A percentile compares a stretch with the other conserved stretches of the same genome.
Conservation (phyloP, 2,329 filamentous ascomycete species). For the Hypoxylon sp. region DNA sequence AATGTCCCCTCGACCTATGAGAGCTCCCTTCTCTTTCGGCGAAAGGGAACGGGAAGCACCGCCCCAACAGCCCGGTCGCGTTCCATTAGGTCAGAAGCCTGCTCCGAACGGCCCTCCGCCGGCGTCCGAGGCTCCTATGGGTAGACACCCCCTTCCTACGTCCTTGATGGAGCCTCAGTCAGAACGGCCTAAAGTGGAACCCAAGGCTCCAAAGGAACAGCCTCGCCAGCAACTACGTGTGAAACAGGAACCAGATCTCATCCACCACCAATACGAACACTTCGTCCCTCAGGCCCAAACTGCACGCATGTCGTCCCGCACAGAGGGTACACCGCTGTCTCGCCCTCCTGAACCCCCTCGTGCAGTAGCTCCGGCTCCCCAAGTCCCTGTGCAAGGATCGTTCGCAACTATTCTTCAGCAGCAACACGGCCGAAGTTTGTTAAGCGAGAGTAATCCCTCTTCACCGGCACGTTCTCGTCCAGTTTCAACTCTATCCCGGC, state of each 20-base stretch:
- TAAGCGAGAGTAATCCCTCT: slow-evolving; percentile 58
- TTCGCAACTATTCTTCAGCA: slow-evolving; percentile 56
- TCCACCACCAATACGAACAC: slow-evolving; percentile 60
- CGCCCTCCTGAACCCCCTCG: slow-evolving; percentile 60
- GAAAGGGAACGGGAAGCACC: slow-evolving; percentile 57
- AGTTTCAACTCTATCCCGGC: slow-evolving; percentile 50
- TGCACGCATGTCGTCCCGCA: slow-evolving; percentile 55
- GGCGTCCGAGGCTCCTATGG: slow-evolving; percentile 46
- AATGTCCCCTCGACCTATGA: slow-evolving; percentile 62
- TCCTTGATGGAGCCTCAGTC: slow-evolving; percentile 49
- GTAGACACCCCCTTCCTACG: slow-evolving; percentile 50
- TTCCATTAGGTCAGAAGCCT: slow-evolving; percentile 49
- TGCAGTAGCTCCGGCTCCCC: slow-evolving; percentile 52
- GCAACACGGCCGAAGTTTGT: slow-evolving; percentile 57
- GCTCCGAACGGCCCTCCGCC: slow-evolving; percentile 46
- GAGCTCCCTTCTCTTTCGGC: slow-evolving; percentile 62
- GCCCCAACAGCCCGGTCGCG: slow-evolving; percentile 50
- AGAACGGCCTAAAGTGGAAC: slow-evolving; percentile 52
- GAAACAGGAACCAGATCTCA: slow-evolving; percentile 65
- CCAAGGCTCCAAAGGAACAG: slow-evolving; percentile 51
- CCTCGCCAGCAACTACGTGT: slow-evolving; percentile 54
- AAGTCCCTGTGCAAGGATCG: slow-evolving; percentile 51
- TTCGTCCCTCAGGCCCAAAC: slow-evolving; percentile 57
- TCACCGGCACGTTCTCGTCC: slow-evolving; percentile 55
- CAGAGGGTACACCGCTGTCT: slow-evolving; percentile 57